These are phyloP conservation scores for Ceratobasidium papillatum DNA, from an alignment of 1,284 basidiomycete species.

Conservation along the genomic window DNA sequence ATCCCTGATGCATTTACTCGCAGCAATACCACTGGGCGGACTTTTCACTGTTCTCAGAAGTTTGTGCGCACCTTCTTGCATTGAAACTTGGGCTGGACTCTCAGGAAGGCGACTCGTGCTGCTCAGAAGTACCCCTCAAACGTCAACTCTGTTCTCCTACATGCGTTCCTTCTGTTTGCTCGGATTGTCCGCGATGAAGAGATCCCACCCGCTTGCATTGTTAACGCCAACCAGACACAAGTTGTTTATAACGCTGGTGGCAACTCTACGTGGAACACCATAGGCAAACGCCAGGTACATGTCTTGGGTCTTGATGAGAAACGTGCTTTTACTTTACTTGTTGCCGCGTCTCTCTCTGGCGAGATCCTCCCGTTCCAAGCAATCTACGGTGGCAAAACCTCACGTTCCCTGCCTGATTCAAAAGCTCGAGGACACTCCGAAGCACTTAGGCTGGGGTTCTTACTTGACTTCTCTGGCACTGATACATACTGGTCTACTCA, in stretches of 20 bases:
- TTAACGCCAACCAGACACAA: background rate
- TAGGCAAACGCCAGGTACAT: background rate
- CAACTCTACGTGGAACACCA: background rate
- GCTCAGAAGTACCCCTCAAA: slow-evolving; percentile 7
- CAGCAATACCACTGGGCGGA: background rate
- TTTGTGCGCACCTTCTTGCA: background rate
- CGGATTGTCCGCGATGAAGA: background rate
- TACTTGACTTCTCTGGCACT: background rate
- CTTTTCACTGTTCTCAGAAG: background rate
- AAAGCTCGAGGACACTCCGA: background rate
- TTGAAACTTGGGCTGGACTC: background rate
- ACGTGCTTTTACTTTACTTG: background rate
- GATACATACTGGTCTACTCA: slow-evolving; percentile 18
- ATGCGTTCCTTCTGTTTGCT: background rate
- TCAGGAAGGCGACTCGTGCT: background rate
- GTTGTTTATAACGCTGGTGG: background rate
- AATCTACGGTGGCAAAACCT: background rate
- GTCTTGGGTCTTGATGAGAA: background rate
- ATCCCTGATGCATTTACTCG: background rate
- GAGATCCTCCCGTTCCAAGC: background rate
- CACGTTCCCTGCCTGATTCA: slow-evolving; percentile 3
- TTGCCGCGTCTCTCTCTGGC: background rate
- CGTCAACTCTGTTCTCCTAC: background rate
- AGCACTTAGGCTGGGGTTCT: slow-evolving; percentile 1
- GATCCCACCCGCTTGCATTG: background rate